These are phyloP conservation scores for Arthrobotrys musiformis DNA, from an alignment of 2,329 filamentous ascomycete genomes.

Conservation along the genomic window DNA sequence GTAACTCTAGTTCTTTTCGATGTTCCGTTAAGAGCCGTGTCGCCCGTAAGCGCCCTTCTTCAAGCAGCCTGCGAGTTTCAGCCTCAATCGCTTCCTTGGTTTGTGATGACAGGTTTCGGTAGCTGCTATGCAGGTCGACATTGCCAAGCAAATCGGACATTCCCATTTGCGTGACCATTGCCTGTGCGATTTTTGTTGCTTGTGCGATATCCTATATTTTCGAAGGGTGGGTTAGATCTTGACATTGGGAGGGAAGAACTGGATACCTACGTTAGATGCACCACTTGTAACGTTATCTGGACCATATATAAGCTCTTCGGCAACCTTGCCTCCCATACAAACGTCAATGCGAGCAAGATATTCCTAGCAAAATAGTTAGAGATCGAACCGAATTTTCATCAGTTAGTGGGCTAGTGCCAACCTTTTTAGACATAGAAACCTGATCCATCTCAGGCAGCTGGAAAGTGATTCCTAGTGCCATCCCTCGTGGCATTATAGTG, in stretches of 20 bases:
- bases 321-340: constrained; percentile 85
- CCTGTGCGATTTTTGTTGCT: constrained; percentile 84
- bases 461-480: constrained; percentile 85
- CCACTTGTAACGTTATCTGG: constrained; percentile 91
- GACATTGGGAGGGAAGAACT: background rate
- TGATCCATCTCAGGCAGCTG: constrained; percentile 91
- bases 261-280: constrained; percentile 74
- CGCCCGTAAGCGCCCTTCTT: constrained; percentile 82
- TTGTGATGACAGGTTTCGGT: constrained; percentile 82
- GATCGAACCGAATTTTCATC: background rate
- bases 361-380: constrained; percentile 62
- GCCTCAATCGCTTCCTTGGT: constrained; percentile 87
- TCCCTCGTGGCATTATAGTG: constrained; percentile 91
- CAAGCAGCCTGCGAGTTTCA: constrained; percentile 85
- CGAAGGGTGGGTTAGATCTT: background rate
- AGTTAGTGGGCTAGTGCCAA: background rate
- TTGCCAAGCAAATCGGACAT: constrained; percentile 91
- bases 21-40: constrained; percentile 76
- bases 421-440: constrained; percentile 84
- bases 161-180: constrained; percentile 87
- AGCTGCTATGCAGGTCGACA: constrained; percentile 84
- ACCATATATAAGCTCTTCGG: constrained; percentile 90
- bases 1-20: constrained; percentile 83
- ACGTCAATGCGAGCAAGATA: constrained; percentile 83
- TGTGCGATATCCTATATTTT: constrained; percentile 76